These are phyloP conservation scores for Tylopilus felleus DNA, from an alignment of 768 basidiomycete species.

Conservation along the genomic window DNA sequence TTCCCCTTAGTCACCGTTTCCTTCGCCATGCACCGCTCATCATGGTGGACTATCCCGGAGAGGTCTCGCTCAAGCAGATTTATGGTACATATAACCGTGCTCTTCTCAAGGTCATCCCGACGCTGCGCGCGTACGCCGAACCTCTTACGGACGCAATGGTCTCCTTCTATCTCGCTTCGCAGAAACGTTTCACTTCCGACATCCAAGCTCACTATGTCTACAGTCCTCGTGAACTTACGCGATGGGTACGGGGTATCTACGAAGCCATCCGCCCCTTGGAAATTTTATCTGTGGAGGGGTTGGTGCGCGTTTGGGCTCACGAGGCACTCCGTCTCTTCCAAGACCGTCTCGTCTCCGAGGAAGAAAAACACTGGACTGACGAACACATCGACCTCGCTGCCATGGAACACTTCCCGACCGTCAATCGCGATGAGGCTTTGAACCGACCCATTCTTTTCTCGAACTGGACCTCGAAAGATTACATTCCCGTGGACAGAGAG, in stretches of 20 bases:
- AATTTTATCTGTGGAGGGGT: constrained; percentile 88
- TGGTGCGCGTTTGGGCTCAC: constrained; percentile 97
- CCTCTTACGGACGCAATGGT: constrained; percentile 99
- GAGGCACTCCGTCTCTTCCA: constrained; percentile 97
- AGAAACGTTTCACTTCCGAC: constrained; percentile 92
- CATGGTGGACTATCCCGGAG: constrained; percentile 99
- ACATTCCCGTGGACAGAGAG: constrained; percentile 93
- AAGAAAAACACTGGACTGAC: constrained; percentile 94
- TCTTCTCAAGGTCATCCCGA: constrained; percentile 91
- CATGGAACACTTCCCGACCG: constrained; percentile 88
- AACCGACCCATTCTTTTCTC: constrained; percentile 92
- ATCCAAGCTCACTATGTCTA: constrained; percentile 99
- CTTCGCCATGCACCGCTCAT: constrained; percentile 94
- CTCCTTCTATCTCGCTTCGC: constrained; percentile 88
- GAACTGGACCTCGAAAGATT: constrained; percentile 98
- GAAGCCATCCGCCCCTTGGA: constrained; percentile 95
- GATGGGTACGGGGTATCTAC: constrained; percentile 96
- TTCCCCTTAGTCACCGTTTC: constrained; percentile 97
- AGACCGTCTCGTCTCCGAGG: constrained; percentile 91
- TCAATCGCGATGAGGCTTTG: constrained; percentile 84
- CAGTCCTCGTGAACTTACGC: constrained; percentile 96
- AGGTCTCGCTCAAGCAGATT: constrained; percentile 94
- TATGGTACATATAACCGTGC: constrained; percentile 98
- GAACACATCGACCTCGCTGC: constrained; percentile 84
- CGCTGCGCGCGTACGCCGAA: constrained; percentile 87